A percentile compares a stretch with the other conserved stretches of the same genome.
Evolutionary conservation across 129 eudicot genomes (phyloP).

Genomic region (Solidago caesia): DNA sequence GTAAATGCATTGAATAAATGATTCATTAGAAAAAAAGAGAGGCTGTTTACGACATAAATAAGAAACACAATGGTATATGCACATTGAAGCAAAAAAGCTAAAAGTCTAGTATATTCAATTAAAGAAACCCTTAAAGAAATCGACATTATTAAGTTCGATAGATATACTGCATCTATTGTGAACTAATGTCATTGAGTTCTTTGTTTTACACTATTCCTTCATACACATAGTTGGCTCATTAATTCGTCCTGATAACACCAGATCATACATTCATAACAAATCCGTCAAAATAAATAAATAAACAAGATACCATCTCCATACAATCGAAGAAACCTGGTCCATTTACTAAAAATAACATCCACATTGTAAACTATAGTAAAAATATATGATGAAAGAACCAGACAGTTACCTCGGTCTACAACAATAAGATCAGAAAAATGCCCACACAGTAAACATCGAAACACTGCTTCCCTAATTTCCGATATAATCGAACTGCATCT

Average conservation of each 20-base stretch:
- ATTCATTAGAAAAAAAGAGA: not conserved
- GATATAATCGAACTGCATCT: slow-evolving; percentile 18
- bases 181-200: slow-evolving; percentile 87
- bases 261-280: not conserved
- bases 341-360: not conserved
- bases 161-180: slow-evolving; percentile 90
- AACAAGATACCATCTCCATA: not conserved
- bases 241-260: slow-evolving; percentile 57
- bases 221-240: slow-evolving; percentile 75
- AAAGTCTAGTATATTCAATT: not conserved
- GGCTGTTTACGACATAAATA: not conserved
- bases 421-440: slow-evolving; percentile 76
- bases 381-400: not conserved
- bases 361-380: not conserved
- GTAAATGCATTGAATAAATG: not conserved
- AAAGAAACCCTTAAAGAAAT: not conserved
- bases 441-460: slow-evolving; percentile 87
- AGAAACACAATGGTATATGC: not conserved
- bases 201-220: slow-evolving; percentile 83
- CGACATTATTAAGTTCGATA: not conserved
- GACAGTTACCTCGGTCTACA: slow-evolving; percentile 73
- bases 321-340: not conserved
- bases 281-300: not conserved
- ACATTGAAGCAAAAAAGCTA: not conserved
- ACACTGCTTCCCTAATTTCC: slow-evolving; percentile 46